Percentiles rank a stretch among this genome's conserved stretches.
Conservation (phyloP, 2,329 filamentous ascomycete species). For the Amauroascus verrucosus region DNA sequence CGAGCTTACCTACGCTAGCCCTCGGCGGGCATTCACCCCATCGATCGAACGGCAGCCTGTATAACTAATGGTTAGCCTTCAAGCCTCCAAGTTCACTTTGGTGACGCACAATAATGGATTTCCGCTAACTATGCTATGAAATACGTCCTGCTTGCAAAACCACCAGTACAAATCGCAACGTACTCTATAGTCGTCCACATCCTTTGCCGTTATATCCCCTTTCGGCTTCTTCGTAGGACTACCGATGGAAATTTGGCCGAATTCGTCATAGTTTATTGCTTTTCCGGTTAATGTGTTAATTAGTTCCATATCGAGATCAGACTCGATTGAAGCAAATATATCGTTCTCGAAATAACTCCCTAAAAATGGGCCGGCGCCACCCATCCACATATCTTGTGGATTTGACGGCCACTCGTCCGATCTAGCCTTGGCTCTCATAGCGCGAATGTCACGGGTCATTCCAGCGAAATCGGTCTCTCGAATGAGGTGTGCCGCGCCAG, state of each 20-base stretch:
- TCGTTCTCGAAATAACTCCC: slow-evolving; percentile 33
- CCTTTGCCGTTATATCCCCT: slow-evolving; percentile 40
- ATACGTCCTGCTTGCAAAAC: slow-evolving; percentile 89
- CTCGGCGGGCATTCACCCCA: slow-evolving; percentile 87
- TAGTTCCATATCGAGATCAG: slow-evolving; percentile 46
- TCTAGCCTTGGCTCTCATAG: slow-evolving; percentile 46
- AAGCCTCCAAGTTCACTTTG: not conserved
- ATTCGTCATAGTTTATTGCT: slow-evolving; percentile 48
- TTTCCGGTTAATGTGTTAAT: slow-evolving; percentile 50
- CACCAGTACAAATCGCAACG: slow-evolving; percentile 88
- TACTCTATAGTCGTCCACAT: slow-evolving; percentile 70
- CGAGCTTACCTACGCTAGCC: slow-evolving; percentile 63
- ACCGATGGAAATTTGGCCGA: slow-evolving; percentile 38
- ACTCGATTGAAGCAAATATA: slow-evolving; percentile 35
- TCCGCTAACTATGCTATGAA: slow-evolving; percentile 80
- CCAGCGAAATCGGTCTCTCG: slow-evolving; percentile 68
- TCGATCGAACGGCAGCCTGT: slow-evolving; percentile 63
- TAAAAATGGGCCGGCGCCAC: slow-evolving; percentile 22
- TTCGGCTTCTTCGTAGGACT: slow-evolving; percentile 17
- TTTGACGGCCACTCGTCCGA: slow-evolving; percentile 24
- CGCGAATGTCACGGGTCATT: slow-evolving; percentile 61
- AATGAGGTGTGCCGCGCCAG: slow-evolving; percentile 72
- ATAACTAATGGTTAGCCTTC: not conserved
- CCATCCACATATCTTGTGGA: slow-evolving; percentile 18
- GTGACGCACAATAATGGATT: slow-evolving; percentile 68